These are phyloP conservation scores for Talaromyces sp. DNA, from an alignment of 2,329 filamentous ascomycete genomes.

Conservation along the genomic window DNA sequence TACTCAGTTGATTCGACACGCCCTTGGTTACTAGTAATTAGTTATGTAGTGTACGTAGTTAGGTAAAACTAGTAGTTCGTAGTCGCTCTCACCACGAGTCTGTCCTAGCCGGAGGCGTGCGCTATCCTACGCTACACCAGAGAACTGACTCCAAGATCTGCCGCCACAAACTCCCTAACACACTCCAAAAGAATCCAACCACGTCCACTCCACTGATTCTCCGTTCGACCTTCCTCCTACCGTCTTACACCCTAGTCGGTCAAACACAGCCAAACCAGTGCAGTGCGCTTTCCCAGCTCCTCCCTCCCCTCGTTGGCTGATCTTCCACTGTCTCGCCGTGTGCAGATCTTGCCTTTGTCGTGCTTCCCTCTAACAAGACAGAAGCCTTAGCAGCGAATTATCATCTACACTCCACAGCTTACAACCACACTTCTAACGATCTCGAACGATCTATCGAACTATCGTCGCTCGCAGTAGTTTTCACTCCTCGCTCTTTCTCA, in stretches of 20 bases:
- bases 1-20: too few relatives aligned
- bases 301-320: not conserved
- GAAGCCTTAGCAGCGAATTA: not conserved
- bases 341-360: not conserved
- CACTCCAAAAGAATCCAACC: not conserved
- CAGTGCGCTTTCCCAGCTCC: not conserved
- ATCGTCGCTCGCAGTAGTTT: not conserved
- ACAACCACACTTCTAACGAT: not conserved
- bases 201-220: too few relatives aligned
- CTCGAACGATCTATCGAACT: not conserved
- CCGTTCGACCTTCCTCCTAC: not conserved
- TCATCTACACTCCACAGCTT: not conserved
- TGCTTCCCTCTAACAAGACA: not conserved
- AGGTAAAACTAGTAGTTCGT: not conserved
- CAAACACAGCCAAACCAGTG: not conserved
- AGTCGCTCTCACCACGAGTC: not conserved
- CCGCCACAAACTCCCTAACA: constrained; percentile 6
- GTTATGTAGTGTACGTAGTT: not conserved
- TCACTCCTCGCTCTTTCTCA: not conserved
- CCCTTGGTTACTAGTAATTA: too few relatives aligned
- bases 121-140: not conserved
- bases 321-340: not conserved
- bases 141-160: constrained; percentile 1
- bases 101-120: not conserved
- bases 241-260: not conserved